Evolutionary conservation across 1,284 basidiomycete genomes (phyloP).

Genomic region (Cerrena zonata): DNA sequence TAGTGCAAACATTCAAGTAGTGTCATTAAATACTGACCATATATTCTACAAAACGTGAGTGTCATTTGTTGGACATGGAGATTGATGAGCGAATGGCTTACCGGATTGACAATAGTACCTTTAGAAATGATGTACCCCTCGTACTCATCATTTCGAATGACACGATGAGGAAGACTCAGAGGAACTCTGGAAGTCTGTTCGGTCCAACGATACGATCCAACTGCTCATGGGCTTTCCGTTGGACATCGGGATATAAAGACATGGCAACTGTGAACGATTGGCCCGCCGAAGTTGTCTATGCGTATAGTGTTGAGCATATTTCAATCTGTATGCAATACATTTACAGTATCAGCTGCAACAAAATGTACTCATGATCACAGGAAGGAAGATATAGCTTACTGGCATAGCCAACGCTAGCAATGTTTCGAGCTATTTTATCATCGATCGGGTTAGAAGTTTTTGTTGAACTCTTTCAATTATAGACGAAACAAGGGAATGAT

Average conservation of each 20-base stretch:
- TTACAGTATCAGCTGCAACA: constrained; percentile 1
- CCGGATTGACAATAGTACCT: constrained; percentile 8
- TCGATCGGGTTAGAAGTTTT: constrained; percentile 1
- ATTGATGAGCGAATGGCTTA: background rate
- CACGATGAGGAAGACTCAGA: background rate
- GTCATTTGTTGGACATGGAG: background rate
- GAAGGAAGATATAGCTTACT: too few relatives aligned
- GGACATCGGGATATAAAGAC: constrained; percentile 6
- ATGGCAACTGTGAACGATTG: constrained; percentile 4
- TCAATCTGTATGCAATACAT: background rate
- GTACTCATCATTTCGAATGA: constrained; percentile 16
- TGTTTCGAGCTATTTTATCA: constrained; percentile 3
- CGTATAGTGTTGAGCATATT: background rate
- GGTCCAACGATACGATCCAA: constrained; percentile 19
- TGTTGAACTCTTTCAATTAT: background rate
- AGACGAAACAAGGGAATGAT: constrained; percentile 5
- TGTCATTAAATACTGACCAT: background rate
- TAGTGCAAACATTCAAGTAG: background rate
- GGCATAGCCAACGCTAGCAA: background rate
- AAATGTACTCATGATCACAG: background rate
- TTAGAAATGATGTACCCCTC: constrained; percentile 21
- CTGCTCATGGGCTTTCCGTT: constrained; percentile 22
- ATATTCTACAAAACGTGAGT: background rate
- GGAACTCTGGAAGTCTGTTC: constrained; percentile 8
- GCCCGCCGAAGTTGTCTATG: constrained; percentile 3